Percentiles rank a stretch among this genome's conserved stretches.
Evolutionary conservation across 306 rosid species (phyloP).

Genomic region (Quillaja saponaria): DNA sequence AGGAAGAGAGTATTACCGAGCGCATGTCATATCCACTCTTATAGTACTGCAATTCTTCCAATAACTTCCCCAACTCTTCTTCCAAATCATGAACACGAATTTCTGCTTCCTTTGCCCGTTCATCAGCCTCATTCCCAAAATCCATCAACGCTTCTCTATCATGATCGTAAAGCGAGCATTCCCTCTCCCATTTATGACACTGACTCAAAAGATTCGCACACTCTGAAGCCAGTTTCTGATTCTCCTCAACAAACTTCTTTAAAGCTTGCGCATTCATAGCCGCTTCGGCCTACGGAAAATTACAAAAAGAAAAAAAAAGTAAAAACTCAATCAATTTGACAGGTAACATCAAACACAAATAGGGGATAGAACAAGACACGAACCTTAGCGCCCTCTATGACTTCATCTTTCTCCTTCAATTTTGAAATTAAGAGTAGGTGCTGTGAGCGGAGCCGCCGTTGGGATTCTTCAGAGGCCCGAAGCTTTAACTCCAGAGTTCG

Average conservation of each 20-base stretch:
- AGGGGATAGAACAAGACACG: neutral
- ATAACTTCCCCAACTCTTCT: conserved; percentile 48
- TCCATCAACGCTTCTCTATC: conserved; percentile 95
- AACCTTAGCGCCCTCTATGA: conserved; percentile 65
- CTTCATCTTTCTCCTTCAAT: conserved; percentile 63
- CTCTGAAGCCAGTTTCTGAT: conserved; percentile 67
- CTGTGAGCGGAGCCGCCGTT: conserved; percentile 51
- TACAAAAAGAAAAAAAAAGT: neutral
- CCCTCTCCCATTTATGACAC: conserved; percentile 65
- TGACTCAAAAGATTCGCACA: conserved; percentile 51
- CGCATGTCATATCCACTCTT: conserved; percentile 40
- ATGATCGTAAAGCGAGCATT: conserved; percentile 71
- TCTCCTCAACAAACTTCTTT: conserved; percentile 85
- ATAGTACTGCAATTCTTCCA: conserved; percentile 49
- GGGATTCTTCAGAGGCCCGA: conserved; percentile 59
- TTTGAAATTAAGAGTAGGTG: conserved; percentile 41
- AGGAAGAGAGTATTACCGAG: conserved; percentile 41
- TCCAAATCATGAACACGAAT: conserved; percentile 64
- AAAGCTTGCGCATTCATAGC: conserved; percentile 75
- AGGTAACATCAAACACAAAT: neutral
- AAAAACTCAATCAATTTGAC: neutral
- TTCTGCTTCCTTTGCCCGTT: conserved; percentile 78
- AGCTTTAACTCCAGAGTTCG: conserved; percentile 63
- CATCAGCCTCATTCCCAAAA: conserved; percentile 90
- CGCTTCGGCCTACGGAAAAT: conserved; percentile 60